Evolutionary conservation across 148 eudicot genomes (phyloP).

Genomic region (Tetragonia tetragonoides): DNA sequence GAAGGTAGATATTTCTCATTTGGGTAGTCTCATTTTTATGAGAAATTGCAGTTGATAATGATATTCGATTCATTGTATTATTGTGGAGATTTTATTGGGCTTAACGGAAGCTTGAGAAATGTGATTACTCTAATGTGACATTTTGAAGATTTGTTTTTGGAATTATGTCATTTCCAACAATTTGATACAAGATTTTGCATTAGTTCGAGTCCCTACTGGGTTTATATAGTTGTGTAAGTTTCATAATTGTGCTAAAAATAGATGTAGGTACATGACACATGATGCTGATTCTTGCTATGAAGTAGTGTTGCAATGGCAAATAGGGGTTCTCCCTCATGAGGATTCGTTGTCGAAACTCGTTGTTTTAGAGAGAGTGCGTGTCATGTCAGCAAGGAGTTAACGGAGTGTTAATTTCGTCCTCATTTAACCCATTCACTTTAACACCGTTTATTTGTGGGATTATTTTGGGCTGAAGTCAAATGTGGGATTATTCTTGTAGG

Average conservation of each 20-base stretch:
- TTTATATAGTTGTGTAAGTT: slow-evolving; percentile 12
- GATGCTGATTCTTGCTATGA: neutral
- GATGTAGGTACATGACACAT: slow-evolving; percentile 1
- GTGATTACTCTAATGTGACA: neutral
- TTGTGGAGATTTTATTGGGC: neutral
- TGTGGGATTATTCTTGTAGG: too few relatives aligned
- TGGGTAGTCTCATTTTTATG: neutral
- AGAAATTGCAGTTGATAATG: neutral
- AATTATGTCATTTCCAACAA: neutral
- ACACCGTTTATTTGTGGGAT: too few relatives aligned
- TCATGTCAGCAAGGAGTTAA: too few relatives aligned
- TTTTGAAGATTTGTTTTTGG: neutral
- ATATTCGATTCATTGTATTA: neutral
- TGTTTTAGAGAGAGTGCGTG: slow-evolving; percentile 21
- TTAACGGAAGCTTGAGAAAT: neutral
- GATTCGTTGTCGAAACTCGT: slow-evolving; percentile 39
- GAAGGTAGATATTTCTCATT: neutral
- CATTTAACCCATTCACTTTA: too few relatives aligned
- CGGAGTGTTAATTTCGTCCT: too few relatives aligned
- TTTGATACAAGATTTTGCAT: neutral
- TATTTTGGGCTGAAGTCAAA: too few relatives aligned
- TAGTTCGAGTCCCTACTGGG: neutral
- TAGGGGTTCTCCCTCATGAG: slow-evolving; percentile 42
- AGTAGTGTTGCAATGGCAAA: slow-evolving; percentile 44
- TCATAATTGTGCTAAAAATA: neutral